phyloP scores from a whole-genome alignment of 192 early-diverging fungal species.

The Spizellomyces sp. region DNA sequence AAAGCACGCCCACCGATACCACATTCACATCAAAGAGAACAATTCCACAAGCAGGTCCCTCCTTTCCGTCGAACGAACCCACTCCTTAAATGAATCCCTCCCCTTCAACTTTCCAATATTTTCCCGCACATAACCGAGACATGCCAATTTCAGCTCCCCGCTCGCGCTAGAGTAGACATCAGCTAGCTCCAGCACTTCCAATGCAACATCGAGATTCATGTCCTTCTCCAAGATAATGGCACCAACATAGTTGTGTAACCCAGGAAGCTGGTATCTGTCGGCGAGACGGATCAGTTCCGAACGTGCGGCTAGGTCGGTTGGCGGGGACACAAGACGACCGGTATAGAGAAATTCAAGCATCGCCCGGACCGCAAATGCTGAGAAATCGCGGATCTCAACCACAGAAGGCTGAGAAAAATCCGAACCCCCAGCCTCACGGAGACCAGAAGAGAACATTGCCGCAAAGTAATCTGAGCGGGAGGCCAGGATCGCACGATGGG shows the following conservation, averaged over 20 bases:
- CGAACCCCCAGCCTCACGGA: constrained; percentile 18
- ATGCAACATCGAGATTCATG: constrained; percentile 22
- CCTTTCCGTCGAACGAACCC: constrained; percentile 36
- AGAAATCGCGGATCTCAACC: constrained; percentile 34
- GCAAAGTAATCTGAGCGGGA: constrained; percentile 46
- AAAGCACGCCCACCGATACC: too few relatives aligned
- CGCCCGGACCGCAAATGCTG: constrained; percentile 21
- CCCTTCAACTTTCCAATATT: constrained; percentile 34
- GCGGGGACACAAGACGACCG: constrained; percentile 14
- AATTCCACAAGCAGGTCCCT: constrained; percentile 36
- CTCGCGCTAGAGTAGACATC: constrained; percentile 30
- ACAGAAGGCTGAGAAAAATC: constrained; percentile 23
- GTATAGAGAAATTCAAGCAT: constrained; percentile 46
- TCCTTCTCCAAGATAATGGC: constrained; percentile 40
- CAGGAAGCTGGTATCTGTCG: constrained; percentile 34
- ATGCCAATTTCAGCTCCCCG: constrained; percentile 31
- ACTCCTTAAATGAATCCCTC: constrained; percentile 28
- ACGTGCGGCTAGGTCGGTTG: constrained; percentile 4
- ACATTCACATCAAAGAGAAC: constrained; percentile 28
- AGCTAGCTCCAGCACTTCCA: constrained; percentile 37
- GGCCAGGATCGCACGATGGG: constrained; percentile 41
- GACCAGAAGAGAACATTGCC: constrained; percentile 40
- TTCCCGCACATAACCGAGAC: constrained; percentile 34
- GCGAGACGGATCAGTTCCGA: constrained; percentile 33
- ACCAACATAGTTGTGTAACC: constrained; percentile 31